Base-by-base conservation (phyloP, 768 basidiomycete species). In the Leccinum obscurum region DNA sequence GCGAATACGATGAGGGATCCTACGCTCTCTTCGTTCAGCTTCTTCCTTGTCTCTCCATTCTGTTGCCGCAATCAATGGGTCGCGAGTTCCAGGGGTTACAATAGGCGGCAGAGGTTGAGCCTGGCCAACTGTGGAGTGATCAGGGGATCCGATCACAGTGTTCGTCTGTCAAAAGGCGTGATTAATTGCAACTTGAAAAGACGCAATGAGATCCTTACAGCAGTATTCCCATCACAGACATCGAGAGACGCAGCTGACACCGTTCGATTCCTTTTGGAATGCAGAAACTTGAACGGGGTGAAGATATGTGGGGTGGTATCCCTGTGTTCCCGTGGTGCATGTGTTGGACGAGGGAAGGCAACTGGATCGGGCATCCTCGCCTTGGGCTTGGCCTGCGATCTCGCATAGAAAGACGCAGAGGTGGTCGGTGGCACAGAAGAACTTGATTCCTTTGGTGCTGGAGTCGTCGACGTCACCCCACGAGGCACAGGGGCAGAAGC, bases 201-300 rank as follows among this genome's bases (percentile, higher is more conserved):
- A 48, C 3, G 17, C 13, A 24, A 55, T 3, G n/a, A 26, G 9
- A 41, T 37, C 68, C 88, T 74, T 72, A 92, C 91, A 53, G 88
- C 87, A 57, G 89, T 90, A 32, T 74, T 75, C 39, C 91, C 91
- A 67, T 92, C 85, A 64, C 85, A 82, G 26, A 89, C 91, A 70
- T 93, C 91, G 34, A 89, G 77, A 46, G 91, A 93, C 35, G 85
- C 86, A 39, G 83, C 80, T 15, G 91, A 92, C 46, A 92, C 77
- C 7, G 87, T 86, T 34, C 86, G 83, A 69, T 86, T 80, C 66
- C 83, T 79, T 68, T 82, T 86, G 41, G 78, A 78, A 50, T 72
- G 61, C 70, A 72, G 64, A 66, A 89, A 80, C 49, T 84, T 83
- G 72, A 90, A 88, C 1, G 88, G 83, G 17, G 81, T 81, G 65